These are phyloP conservation scores for Penicillium palitans DNA, from an alignment of 2,329 filamentous ascomycete species.

Conservation along the genomic window DNA sequence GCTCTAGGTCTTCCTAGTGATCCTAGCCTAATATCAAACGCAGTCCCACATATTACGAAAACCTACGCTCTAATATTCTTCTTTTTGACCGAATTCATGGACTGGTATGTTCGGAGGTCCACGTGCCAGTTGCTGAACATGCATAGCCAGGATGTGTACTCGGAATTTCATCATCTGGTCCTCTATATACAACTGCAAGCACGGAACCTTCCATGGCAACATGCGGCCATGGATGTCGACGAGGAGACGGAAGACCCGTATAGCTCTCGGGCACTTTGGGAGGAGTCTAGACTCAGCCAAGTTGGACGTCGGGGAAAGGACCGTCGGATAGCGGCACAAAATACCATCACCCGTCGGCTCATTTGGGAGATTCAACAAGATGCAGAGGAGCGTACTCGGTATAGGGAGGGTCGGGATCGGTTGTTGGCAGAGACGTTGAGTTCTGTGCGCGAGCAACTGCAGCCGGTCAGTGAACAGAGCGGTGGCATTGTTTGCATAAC, in stretches of 20 bases:
- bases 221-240: constrained; percentile 29
- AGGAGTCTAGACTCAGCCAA: constrained; percentile 35
- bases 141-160: constrained; percentile 37
- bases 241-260: constrained; percentile 23
- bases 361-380: constrained; percentile 42
- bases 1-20: constrained; percentile 26
- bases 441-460: constrained; percentile 27
- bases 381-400: constrained; percentile 29
- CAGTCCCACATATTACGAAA: constrained; percentile 27
- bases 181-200: constrained; percentile 32
- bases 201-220: constrained; percentile 18
- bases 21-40: constrained; percentile 10
- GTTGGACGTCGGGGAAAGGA: constrained; percentile 34
- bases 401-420: constrained; percentile 28
- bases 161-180: constrained; percentile 37
- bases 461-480: constrained; percentile 27
- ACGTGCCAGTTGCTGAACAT: constrained; percentile 39
- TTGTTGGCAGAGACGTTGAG: constrained; percentile 32
- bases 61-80: constrained; percentile 41
- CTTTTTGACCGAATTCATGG: constrained; percentile 40
- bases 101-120: constrained; percentile 38
- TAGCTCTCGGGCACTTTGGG: constrained; percentile 30
- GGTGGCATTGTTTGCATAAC: constrained; percentile 36
- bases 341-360: constrained; percentile 37
- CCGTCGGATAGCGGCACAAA: constrained; percentile 37